Conservation (phyloP, 306 rosid species). For the Arachis stenosperma region DNA sequence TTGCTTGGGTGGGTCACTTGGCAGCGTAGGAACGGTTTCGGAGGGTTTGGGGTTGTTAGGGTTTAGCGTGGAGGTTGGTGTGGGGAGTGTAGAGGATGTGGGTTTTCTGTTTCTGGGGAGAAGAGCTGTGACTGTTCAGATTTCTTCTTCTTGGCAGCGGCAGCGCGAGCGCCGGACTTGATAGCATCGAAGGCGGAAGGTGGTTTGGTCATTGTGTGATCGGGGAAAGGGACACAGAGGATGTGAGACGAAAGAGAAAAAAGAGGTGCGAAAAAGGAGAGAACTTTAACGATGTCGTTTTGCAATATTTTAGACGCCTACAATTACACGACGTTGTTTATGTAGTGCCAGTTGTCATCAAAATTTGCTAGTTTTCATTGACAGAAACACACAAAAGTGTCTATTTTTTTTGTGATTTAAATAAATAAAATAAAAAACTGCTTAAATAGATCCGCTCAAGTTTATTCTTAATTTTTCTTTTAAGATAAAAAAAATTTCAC, state of each 20-base stretch:
- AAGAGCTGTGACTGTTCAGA: constrained; percentile 35
- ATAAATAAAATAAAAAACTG: no score
- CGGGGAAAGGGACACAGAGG: constrained; percentile 15
- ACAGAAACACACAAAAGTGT: no score
- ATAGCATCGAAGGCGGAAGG: constrained; percentile 79
- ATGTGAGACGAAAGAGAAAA: constrained; percentile 19
- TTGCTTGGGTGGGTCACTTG: not conserved
- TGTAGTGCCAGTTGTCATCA: no score
- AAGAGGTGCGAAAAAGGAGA: not conserved
- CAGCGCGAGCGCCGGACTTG: constrained; percentile 81
- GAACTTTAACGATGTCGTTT: not conserved
- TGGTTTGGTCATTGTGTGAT: constrained; percentile 57
- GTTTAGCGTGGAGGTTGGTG: constrained; percentile 38
- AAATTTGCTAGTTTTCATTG: no score
- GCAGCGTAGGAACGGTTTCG: constrained; percentile 8
- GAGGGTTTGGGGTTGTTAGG: constrained; percentile 41
- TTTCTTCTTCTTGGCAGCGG: constrained; percentile 57
- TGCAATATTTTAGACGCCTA: no score
- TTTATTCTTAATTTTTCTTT: no score
- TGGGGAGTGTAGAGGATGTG: constrained; percentile 29
- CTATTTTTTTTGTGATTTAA: no score
- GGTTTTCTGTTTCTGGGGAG: constrained; percentile 68
- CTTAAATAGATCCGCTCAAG: no score
- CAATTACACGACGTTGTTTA: no score
- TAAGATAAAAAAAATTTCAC: no score